A percentile compares a stretch with the other conserved stretches of the same genome.
Evolutionary conservation across 768 basidiomycete genomes (phyloP).

Genomic region (Saitozyma sp.): DNA sequence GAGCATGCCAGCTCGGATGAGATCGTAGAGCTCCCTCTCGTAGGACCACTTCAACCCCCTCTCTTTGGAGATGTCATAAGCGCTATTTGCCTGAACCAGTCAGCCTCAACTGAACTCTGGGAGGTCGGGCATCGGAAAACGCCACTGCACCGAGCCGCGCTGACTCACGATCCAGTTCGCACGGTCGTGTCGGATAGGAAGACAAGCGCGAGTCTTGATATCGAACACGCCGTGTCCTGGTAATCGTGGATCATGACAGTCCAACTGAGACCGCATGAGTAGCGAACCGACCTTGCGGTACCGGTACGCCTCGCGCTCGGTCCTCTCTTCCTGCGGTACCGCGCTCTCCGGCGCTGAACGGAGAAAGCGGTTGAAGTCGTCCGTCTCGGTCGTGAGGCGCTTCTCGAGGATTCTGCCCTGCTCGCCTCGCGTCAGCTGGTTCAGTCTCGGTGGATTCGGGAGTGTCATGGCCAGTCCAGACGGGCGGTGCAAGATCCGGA

Average conservation of each 20-base stretch:
- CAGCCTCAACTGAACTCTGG: too few species aligned
- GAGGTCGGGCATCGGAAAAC: too few species aligned
- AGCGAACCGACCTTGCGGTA: slow-evolving; percentile 62
- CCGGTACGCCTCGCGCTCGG: slow-evolving; percentile 70
- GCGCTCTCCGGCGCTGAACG: slow-evolving; percentile 49
- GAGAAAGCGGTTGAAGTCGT: slow-evolving; percentile 62
- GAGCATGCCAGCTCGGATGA: slow-evolving; percentile 88
- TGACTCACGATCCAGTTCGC: slow-evolving; percentile 70
- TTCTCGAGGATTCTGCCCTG: slow-evolving; percentile 89
- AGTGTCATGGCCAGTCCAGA: neutral
- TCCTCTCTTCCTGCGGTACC: slow-evolving; percentile 49
- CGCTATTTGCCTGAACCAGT: slow-evolving; percentile 66
- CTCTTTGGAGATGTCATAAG: slow-evolving; percentile 68
- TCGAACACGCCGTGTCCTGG: slow-evolving; percentile 93
- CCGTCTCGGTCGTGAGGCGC: slow-evolving; percentile 68
- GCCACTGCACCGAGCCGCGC: too few species aligned
- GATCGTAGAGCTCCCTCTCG: slow-evolving; percentile 83
- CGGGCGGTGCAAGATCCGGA: neutral
- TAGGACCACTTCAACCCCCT: slow-evolving; percentile 74
- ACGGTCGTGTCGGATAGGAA: slow-evolving; percentile 79
- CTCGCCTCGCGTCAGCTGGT: neutral
- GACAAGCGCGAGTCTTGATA: slow-evolving; percentile 87
- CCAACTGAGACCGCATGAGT: slow-evolving; percentile 92
- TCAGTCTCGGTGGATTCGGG: neutral
- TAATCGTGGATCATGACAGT: slow-evolving; percentile 74